A percentile compares a stretch with the other conserved stretches of the same genome.
Evolutionary conservation across 176 grass and related monocot species (phyloP).

Genomic region (Triticum turgidum): DNA sequence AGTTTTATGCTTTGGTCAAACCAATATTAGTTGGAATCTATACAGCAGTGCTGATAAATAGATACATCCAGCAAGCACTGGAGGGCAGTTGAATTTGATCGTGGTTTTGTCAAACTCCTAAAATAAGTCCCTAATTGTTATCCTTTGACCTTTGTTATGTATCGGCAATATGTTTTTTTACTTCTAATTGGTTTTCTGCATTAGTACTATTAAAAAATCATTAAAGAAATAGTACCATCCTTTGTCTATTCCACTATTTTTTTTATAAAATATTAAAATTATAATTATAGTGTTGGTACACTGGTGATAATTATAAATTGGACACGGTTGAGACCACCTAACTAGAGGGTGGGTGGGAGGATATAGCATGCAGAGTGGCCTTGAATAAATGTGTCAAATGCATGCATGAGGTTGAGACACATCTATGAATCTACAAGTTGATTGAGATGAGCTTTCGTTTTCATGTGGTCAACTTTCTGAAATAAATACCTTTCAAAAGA

Average conservation of each 20-base stretch:
- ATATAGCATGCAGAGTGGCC: not conserved
- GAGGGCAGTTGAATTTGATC: not conserved
- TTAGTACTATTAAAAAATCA: not conserved
- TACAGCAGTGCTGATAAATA: not conserved
- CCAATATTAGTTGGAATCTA: not conserved
- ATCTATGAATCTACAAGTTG: not conserved
- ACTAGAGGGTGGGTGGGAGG: not conserved
- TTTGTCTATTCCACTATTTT: not conserved
- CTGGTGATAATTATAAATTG: not conserved
- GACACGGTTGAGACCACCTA: not conserved
- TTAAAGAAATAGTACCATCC: not conserved
- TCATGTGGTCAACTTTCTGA: not conserved
- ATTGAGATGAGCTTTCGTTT: not conserved
- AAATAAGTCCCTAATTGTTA: not conserved
- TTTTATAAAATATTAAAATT: not conserved
- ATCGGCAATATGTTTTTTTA: not conserved
- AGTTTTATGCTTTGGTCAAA: conserved; percentile 23
- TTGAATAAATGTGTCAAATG: not conserved
- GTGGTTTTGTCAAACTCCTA: conserved; percentile 8
- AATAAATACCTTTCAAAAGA: conserved; percentile 8
- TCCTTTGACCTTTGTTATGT: conserved; percentile 27
- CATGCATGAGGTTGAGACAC: not conserved
- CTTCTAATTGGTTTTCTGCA: not conserved
- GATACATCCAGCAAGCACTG: not conserved
- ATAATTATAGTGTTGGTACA: not conserved